Evolutionary conservation across 352 stramenopile species (phyloP), one percentile per base, ranked within the genome.

Genomic region (Pythium vanterpoolii): DNA sequence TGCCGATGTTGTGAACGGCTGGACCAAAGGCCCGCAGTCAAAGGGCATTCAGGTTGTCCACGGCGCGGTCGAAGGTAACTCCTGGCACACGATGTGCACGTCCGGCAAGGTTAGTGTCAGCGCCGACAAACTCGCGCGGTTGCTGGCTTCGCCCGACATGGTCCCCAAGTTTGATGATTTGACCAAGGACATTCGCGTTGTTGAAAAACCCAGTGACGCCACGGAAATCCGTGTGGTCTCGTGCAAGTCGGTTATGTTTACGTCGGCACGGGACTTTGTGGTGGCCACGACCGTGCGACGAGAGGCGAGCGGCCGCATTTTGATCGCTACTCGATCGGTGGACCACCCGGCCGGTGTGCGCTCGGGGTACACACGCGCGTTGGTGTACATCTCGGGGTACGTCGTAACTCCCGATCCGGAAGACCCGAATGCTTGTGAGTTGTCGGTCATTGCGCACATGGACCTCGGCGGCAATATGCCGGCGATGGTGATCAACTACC

Each of bases 121-220:
- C 48, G 73, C 79, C 23, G 66, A 73, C 26, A 83, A 79, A 46
- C 77, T 73, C 14, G 77, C 79, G 18, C 47, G 65, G 14, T 64
- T 89, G 30, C 67, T 93, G 28, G 73, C 77, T 56, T 61, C 71
- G 24, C 56, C 68, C 27, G 70, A 89, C 30, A 84, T 83, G 70
- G 79, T 88, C 18, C 81, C 81, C 10, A 86, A 84, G 62, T 89
- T 86, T 48, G 83, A 93, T 45, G 83, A 91, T 27, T 88, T 91
- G 77, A 93, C 81, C 18, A 86, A 86, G 68, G 76, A 89, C 34
- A 76, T 88, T 4, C 72, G 71, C 40, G 21, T 74, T 3, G 45
- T 93, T 36, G 77, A 93, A 62, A 81, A 79, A 54, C 71, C 88
- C 21, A 86, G 68, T 48, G 76, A 83, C 18, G 66, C 63, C 24